Conservation (phyloP, 2,329 filamentous ascomycete genomes). For the Scedosporium apiospermum region DNA sequence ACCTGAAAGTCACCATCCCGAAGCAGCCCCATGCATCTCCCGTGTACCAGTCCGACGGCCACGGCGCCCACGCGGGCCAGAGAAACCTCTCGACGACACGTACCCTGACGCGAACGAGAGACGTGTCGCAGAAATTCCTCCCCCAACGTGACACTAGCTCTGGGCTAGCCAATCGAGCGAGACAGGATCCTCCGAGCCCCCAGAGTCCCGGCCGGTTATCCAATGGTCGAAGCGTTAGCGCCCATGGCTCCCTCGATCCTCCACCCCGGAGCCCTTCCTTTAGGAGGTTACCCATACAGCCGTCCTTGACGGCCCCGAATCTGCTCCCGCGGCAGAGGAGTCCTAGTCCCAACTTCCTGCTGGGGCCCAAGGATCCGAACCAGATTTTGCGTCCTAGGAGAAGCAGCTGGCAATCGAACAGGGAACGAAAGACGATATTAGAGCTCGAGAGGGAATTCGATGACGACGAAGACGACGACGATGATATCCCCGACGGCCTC, state of each 20-base stretch:
- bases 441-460: conserved; percentile 70
- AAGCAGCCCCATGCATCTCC: conserved; percentile 8
- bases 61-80: conserved; percentile 19
- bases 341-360: conserved; percentile 39
- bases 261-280: conserved; percentile 8
- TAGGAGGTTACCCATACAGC: conserved; percentile 16
- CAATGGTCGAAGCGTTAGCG: conserved; percentile 5
- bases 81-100: conserved; percentile 14
- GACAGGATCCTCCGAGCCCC: not conserved
- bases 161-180: not conserved
- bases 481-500: conserved; percentile 65
- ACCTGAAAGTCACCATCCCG: conserved; percentile 14
- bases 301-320: conserved; percentile 11
- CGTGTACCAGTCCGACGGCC: conserved; percentile 14
- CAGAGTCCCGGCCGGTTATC: not conserved
- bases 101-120: conserved; percentile 25
- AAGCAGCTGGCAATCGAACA: conserved; percentile 63
- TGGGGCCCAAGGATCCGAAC: conserved; percentile 33
- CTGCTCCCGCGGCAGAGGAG: conserved; percentile 34
- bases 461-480: conserved; percentile 63
- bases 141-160: conserved; percentile 19
- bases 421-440: conserved; percentile 55
- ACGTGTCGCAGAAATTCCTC: conserved; percentile 17
- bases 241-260: conserved; percentile 4
- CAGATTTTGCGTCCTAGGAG: conserved; percentile 33